phyloP scores from a whole-genome alignment of 2,329 filamentous ascomycete genomes.

The Alternaria infectoria region DNA sequence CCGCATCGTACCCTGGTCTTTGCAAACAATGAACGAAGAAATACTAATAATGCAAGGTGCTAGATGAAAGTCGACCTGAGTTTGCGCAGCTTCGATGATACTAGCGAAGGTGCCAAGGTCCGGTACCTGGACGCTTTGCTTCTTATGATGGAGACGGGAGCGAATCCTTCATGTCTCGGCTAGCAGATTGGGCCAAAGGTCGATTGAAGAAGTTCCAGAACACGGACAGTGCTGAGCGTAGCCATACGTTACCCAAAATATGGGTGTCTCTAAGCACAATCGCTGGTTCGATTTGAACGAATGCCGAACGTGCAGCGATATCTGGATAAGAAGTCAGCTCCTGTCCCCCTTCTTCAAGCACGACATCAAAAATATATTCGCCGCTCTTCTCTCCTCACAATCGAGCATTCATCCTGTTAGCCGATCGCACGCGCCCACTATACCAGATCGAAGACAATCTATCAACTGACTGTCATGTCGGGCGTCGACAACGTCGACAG shows the following conservation, averaged over 20 bases:
- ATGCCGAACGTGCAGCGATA: background rate
- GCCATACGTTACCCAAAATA: background rate
- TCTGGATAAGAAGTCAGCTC: background rate
- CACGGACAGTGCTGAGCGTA: background rate
- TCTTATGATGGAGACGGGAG: background rate
- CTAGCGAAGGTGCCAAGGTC: background rate
- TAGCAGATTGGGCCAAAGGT: background rate
- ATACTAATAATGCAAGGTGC: background rate
- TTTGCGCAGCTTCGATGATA: rapidly evolving
- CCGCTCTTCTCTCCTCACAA: background rate
- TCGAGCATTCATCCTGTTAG: rapidly evolving
- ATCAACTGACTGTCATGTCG: background rate
- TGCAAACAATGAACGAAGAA: background rate
- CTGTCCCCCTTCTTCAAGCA: rapidly evolving
- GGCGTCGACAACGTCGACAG: background rate
- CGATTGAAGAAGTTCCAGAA: background rate
- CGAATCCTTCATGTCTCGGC: background rate
- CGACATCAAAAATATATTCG: background rate
- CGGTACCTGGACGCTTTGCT: background rate
- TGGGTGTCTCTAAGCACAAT: background rate
- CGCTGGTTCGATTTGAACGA: background rate
- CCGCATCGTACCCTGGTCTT: background rate
- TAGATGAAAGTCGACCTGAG: rapidly evolving
- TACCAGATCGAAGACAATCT: background rate
- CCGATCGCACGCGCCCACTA: rapidly evolving